phyloP scores from a whole-genome alignment of 495 filamentous ascomycete genomes.

The Thermothielavioides terrestris region DNA sequence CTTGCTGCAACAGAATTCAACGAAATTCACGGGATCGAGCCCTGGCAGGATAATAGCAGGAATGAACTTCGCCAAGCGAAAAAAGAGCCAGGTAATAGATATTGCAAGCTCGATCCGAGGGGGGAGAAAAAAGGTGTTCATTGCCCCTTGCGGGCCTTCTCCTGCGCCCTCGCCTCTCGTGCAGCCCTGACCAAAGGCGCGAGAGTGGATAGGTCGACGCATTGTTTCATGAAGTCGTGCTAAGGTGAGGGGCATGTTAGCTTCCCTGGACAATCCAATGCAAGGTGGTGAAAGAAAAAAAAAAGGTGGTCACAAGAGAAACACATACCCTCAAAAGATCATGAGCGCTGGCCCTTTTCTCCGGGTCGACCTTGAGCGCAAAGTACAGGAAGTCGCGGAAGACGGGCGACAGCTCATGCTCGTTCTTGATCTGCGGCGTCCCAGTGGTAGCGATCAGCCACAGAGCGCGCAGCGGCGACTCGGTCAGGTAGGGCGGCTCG shows the following conservation, averaged over 20 bases:
- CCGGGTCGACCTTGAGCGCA: slow-evolving; percentile 90
- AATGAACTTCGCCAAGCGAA: not conserved
- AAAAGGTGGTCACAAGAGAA: not conserved
- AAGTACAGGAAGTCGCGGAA: slow-evolving; percentile 87
- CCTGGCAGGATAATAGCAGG: not conserved
- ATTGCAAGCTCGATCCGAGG: not conserved
- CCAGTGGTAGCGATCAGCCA: slow-evolving; percentile 97
- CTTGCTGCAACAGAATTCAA: not conserved
- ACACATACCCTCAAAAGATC: slow-evolving; percentile 74
- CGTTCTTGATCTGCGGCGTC: slow-evolving; percentile 90
- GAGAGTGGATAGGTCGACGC: slow-evolving; percentile 49
- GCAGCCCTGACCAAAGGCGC: slow-evolving; percentile 83
- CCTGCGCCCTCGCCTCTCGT: slow-evolving; percentile 69
- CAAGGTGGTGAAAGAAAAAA: slow-evolving; percentile 5
- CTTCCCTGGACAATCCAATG: slow-evolving; percentile 18
- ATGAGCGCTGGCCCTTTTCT: slow-evolving; percentile 89
- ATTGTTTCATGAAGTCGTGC: slow-evolving; percentile 93
- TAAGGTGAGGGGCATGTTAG: slow-evolving; percentile 29
- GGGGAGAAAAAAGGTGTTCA: slow-evolving; percentile 11
- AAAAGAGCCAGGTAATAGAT: not conserved
- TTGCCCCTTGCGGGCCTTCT: slow-evolving; percentile 62
- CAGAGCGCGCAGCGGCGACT: slow-evolving; percentile 84
- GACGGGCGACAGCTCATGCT: slow-evolving; percentile 65
- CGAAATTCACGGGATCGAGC: not conserved
- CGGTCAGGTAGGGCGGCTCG: slow-evolving; percentile 92